Evolutionary conservation across 192 early-diverging fungal species (phyloP), one percentile per base, ranked within the genome.

Genomic region (Linnemannia exigua): DNA sequence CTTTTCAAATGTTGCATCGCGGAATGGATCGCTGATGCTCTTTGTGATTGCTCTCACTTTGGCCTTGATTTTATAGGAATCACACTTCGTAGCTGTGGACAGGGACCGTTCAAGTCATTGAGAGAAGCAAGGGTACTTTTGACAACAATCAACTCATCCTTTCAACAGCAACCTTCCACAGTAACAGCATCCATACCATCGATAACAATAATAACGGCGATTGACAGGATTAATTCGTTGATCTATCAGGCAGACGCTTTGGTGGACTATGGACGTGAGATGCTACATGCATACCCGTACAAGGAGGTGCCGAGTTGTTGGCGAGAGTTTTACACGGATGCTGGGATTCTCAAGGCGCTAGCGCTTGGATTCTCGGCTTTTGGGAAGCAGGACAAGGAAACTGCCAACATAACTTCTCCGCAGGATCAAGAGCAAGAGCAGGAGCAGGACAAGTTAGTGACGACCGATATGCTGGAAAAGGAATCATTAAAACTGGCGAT

Each of bases 271-370:
- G 72, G 82, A 5, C 75, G 77, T 8, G 87, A 89, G 35, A 85
- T 87, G 73, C 36, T 92, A 1, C 79, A 89, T 33, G 31, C 81
- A 1, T 91, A 83, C 51, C 89, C 89, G 12, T 91, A 90, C 69
- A 83, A 89, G 22, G 81, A 91, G 70, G 92, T 93, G 0, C 91
- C 92, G 37, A 54, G 69, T 9, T 87, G 67, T 47, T 93, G 92
- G 92, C 76, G 90, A 28, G 85, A 88, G 7, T 69, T 91, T 17
- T 77, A 91, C 70, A 90, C 91, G 14, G 92, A 93, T 70, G 82
- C 89, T 12, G 89, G 88, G 50, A 76, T 93, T 1, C 46, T 89
- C 5, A 89, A 89, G 50, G 75, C 85, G 25, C 52, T 88, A 16
- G 79, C 61, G 17, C 50, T 88, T 15, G 75, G 79, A 16, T 35